Base-by-base conservation (phyloP, 2,329 filamentous ascomycete genomes). In the Ophiocordyceps robertsii region DNA sequence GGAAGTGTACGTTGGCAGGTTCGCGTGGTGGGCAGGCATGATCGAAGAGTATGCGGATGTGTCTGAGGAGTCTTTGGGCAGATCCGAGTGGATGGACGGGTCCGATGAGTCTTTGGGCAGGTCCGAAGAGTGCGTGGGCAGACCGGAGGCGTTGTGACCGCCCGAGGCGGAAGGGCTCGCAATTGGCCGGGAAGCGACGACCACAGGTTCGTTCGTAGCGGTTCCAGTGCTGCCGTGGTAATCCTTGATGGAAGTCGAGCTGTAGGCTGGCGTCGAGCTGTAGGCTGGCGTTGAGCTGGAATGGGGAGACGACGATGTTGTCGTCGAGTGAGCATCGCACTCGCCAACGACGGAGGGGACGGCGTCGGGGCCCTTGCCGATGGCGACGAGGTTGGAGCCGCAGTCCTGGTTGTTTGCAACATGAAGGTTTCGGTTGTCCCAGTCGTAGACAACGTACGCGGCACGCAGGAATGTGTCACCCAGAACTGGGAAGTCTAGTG, bases 391-490 rank as follows among this genome's bases (percentile, higher is more conserved):
- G 21, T 60, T 54, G 19, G 59, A 53, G 24, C 63, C 64, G 46
- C 63, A 67, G 40, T 65, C 57, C 36, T 55, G 56, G 17, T 58
- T 60, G 41, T 60, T 58, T 6, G 57, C 64, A 8, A 67, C 37
- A 46, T 63, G 58, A 36, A 66, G 51, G 24, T 60, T 55, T 21
- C 53, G 51, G 51, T 67, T 65, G 39, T 65, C 62, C 57, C 55
- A 57, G 47, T 67, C 64, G 43, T 59, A 67, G 24, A 68, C 64
- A 16, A 65, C 62, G 27, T 68, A 69, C 6, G 65, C 62, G 19
- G 65, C 59, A 10, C 66, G 59, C 29, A 69, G 56, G 52, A 69
- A 69, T 6, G 64, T 65, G 40, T 67, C 65, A 14, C 66, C 66
- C 2, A 69, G 59, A 3, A 68, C 56, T 14, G 58, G 60, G 43